Percentiles rank a stretch among this genome's conserved stretches.
Conservation (phyloP, 495 filamentous ascomycete species). For the Bacidia gigantensis region DNA sequence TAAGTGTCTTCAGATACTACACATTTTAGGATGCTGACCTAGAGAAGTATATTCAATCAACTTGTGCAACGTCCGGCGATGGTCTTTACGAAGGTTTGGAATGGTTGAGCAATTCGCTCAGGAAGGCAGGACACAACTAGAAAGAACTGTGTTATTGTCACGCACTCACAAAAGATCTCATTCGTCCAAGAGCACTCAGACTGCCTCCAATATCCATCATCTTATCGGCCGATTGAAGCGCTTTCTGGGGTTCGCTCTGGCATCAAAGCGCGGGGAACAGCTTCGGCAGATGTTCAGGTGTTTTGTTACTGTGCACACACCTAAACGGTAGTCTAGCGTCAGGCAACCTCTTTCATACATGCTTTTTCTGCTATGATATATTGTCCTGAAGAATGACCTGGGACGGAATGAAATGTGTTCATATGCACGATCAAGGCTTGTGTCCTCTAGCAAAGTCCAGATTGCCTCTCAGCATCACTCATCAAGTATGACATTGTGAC, state of each 20-base stretch:
- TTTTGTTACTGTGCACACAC: background rate
- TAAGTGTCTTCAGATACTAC: constrained; percentile 37
- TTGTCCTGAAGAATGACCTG: background rate
- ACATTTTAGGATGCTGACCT: constrained; percentile 14
- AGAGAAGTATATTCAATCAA: constrained; percentile 93
- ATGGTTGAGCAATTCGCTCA: constrained; percentile 92
- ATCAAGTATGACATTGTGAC: too few species aligned
- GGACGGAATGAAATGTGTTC: background rate
- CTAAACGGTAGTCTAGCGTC: constrained; percentile 16
- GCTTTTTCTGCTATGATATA: background rate
- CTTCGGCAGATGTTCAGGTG: background rate
- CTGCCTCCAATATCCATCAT: constrained; percentile 13
- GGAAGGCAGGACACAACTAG: constrained; percentile 80
- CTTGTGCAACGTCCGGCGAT: constrained; percentile 97
- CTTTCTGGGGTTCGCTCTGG: constrained; percentile 5
- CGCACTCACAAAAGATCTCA: background rate
- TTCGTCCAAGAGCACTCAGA: constrained; percentile 7
- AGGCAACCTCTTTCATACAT: constrained; percentile 3
- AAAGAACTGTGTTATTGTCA: constrained; percentile 1
- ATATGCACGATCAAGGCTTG: background rate
- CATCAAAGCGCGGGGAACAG: constrained; percentile 4
- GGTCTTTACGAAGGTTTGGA: constrained; percentile 99
- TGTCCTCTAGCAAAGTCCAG: background rate
- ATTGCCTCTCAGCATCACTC: too few species aligned
- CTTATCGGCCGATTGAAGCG: constrained; percentile 10